A percentile compares a stretch with the other conserved stretches of the same genome.
Evolutionary conservation across 164 flowering plant species (phyloP).

Genomic region (Vitis rupestris): DNA sequence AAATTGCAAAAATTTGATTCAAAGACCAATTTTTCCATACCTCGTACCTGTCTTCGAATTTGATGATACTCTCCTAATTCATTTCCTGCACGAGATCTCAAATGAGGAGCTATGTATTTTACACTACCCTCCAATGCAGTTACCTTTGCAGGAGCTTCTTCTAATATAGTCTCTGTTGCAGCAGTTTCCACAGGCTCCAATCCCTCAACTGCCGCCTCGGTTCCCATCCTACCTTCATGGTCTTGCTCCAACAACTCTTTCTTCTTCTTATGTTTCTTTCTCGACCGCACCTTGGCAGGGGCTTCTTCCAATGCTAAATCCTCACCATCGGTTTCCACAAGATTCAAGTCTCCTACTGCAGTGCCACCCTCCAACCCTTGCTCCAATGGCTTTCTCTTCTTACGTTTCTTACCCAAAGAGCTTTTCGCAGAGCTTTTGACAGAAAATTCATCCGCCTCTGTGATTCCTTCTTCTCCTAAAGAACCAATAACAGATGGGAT

Average conservation of each 20-base stretch:
- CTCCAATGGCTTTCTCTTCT: conserved; percentile 27
- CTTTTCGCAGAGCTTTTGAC: conserved; percentile 8
- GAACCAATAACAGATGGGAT: conserved; percentile 37
- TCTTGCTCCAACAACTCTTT: too few relatives aligned
- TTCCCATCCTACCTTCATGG: too few relatives aligned
- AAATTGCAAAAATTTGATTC: too few relatives aligned
- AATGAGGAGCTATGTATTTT: conserved; percentile 78
- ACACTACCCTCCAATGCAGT: conserved; percentile 15
- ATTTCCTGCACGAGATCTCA: conserved; percentile 48
- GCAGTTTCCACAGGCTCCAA: conserved; percentile 12
- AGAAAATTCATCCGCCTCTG: conserved; percentile 13
- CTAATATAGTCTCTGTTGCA: conserved; percentile 16
- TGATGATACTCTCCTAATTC: conserved; percentile 63
- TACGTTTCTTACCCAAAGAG: conserved; percentile 20
- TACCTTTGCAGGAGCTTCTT: conserved; percentile 21
- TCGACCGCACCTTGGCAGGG: too few relatives aligned
- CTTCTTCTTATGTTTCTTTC: too few relatives aligned
- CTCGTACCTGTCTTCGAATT: conserved; percentile 67
- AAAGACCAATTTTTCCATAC: conserved; percentile 29
- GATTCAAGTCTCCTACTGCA: background rate
- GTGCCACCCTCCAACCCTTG: conserved; percentile 19
- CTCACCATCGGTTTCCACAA: too few relatives aligned
- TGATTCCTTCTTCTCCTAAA: conserved; percentile 18
- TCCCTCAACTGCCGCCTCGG: conserved; percentile 11
- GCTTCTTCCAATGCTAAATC: too few relatives aligned